Percentiles rank a stretch among this genome's conserved stretches.
Conservation (phyloP, 306 rosid species). For the Abrus precatorius region DNA sequence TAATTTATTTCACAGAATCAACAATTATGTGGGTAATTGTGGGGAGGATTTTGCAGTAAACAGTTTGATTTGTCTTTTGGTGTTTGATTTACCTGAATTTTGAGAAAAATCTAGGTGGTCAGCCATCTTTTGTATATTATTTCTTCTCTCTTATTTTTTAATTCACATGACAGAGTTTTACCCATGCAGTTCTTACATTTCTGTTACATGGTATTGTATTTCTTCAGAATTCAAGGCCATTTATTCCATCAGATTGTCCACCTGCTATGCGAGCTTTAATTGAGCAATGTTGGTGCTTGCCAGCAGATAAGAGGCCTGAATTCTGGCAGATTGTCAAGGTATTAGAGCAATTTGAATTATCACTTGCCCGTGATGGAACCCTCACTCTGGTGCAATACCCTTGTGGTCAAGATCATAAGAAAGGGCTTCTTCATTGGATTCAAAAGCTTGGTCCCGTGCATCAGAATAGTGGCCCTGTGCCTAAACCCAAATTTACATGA, state of each 20-base stretch:
- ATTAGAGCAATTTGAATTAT: conserved; percentile 80
- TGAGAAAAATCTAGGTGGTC: background rate
- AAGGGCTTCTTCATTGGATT: conserved; percentile 89
- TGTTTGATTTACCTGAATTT: conserved; percentile 10
- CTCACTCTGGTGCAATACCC: conserved; percentile 60
- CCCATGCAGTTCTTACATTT: conserved; percentile 32
- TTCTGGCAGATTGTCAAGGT: conserved; percentile 93
- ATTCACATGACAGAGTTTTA: background rate
- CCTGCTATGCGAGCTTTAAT: conserved; percentile 80
- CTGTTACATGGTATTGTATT: conserved; percentile 15
- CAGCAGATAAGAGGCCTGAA: conserved; percentile 86
- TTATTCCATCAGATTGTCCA: conserved; percentile 71
- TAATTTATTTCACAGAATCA: background rate
- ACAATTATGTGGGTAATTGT: background rate
- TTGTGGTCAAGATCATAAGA: conserved; percentile 77
- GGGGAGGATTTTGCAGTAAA: background rate
- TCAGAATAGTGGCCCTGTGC: conserved; percentile 60
- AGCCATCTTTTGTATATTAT: conserved; percentile 6
- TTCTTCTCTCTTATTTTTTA: conserved; percentile 14
- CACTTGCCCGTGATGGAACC: conserved; percentile 76
- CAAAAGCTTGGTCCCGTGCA: conserved; percentile 86
- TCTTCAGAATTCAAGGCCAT: conserved; percentile 81
- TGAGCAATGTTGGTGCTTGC: conserved; percentile 89
- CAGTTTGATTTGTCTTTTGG: conserved; percentile 15
- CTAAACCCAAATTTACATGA: conserved; percentile 86